phyloP scores from a whole-genome alignment of 441 rosid species.

The California macrophylla region DNA sequence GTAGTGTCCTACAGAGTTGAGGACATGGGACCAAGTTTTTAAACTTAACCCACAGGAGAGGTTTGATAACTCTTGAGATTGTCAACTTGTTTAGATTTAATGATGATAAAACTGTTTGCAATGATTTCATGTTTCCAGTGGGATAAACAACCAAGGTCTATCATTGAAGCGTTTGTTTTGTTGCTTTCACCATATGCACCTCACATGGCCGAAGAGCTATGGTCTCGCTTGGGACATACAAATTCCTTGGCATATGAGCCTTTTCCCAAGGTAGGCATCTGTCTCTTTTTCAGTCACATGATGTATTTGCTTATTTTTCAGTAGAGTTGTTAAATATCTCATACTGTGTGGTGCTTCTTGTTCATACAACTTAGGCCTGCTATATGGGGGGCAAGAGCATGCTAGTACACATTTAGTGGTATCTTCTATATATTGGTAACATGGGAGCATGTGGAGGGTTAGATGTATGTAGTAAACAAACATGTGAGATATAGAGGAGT shows the following conservation, averaged over 20 bases:
- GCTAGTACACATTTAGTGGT: too few species aligned
- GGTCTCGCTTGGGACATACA: slow-evolving; percentile 68
- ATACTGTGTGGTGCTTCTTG: background rate
- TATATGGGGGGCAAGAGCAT: too few species aligned
- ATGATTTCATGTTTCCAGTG: slow-evolving; percentile 34
- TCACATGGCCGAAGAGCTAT: slow-evolving; percentile 93
- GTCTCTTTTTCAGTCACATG: background rate
- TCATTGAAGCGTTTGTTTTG: slow-evolving; percentile 57
- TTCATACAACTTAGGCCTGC: background rate
- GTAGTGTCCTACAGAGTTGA: too few species aligned
- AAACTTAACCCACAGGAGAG: too few species aligned
- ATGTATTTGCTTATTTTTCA: background rate
- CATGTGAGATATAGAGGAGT: background rate
- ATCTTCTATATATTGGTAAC: background rate
- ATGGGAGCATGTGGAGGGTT: background rate
- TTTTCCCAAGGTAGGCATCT: slow-evolving; percentile 53
- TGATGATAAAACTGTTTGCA: background rate
- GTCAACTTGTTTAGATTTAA: background rate
- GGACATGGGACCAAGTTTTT: too few species aligned
- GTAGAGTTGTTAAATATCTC: too few species aligned
- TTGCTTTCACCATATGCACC: slow-evolving; percentile 89
- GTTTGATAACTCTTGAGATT: too few species aligned
- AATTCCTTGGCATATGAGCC: slow-evolving; percentile 56
- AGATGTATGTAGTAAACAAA: background rate
- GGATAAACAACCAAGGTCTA: slow-evolving; percentile 63